Conservation (phyloP, 345 rosid genomes). For the Boechera stricta region DNA sequence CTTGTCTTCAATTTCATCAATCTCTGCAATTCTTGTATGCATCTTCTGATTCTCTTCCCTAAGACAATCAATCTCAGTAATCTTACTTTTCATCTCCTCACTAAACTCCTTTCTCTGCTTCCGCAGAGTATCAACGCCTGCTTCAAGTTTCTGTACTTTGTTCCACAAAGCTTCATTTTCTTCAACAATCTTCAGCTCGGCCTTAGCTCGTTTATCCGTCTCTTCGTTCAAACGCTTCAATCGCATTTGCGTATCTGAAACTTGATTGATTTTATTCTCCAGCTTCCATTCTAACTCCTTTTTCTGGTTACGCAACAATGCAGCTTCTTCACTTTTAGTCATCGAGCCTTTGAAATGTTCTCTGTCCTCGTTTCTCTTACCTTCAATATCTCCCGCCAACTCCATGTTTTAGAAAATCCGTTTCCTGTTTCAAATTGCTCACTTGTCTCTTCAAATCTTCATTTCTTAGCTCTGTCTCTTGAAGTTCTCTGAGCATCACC, state of each 20-base stretch:
- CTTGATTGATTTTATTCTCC: slow-evolving; percentile 45
- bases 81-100: too few species aligned
- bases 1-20: too few species aligned
- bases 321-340: slow-evolving; percentile 54
- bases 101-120: slow-evolving; percentile 22
- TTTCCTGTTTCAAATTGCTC: slow-evolving; percentile 51
- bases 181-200: slow-evolving; percentile 44
- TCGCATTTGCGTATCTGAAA: slow-evolving; percentile 40
- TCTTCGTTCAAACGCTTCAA: slow-evolving; percentile 53
- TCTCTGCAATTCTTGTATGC: too few species aligned
- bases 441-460: slow-evolving; percentile 47
- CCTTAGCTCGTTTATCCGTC: slow-evolving; percentile 33
- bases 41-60: too few species aligned
- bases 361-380: slow-evolving; percentile 42
- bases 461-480: slow-evolving; percentile 39
- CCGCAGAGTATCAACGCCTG: neutral
- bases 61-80: too few species aligned
- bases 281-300: slow-evolving; percentile 43
- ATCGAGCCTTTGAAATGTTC: slow-evolving; percentile 37
- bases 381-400: slow-evolving; percentile 37
- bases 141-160: slow-evolving; percentile 42
- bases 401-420: slow-evolving; percentile 46
- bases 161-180: slow-evolving; percentile 46
- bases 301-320: slow-evolving; percentile 45
- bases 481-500: slow-evolving; percentile 48